A percentile compares a stretch with the other conserved stretches of the same genome.
These are phyloP conservation scores for Populus simonii DNA, from an alignment of 345 rosid genomes.

Conservation along the genomic window DNA sequence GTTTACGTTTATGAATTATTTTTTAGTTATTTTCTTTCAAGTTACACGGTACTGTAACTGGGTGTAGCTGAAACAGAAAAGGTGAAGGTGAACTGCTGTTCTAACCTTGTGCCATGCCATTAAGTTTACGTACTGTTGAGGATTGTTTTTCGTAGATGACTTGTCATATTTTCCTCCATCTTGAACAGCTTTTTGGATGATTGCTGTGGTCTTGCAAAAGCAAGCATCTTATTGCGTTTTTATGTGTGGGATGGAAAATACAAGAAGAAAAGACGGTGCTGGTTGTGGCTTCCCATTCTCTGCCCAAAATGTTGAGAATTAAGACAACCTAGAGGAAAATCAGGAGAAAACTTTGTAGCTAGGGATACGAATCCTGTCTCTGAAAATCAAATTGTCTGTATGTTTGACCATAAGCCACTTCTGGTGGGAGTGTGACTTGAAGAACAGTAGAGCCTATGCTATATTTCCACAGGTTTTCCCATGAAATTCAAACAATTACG, in stretches of 20 bases:
- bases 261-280: neutral
- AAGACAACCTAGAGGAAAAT: neutral
- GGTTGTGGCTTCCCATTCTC: neutral
- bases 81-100: slow-evolving; percentile 36
- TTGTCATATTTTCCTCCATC: neutral
- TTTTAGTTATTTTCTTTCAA: neutral
- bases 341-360: neutral
- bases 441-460: neutral
- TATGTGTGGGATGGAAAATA: no score
- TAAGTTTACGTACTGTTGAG: neutral
- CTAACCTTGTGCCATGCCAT: neutral
- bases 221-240: no score
- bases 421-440: neutral
- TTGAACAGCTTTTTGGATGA: neutral
- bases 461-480: neutral
- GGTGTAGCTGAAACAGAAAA: slow-evolving; percentile 86
- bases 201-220: neutral
- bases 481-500: neutral
- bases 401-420: neutral
- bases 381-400: neutral
- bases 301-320: neutral
- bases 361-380: neutral
- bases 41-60: neutral
- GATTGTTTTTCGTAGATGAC: neutral
- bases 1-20: neutral